Percentiles rank a stretch among this genome's conserved stretches.
Conservation (phyloP, 805 yeast genomes). For the Ogataea angusta region DNA sequence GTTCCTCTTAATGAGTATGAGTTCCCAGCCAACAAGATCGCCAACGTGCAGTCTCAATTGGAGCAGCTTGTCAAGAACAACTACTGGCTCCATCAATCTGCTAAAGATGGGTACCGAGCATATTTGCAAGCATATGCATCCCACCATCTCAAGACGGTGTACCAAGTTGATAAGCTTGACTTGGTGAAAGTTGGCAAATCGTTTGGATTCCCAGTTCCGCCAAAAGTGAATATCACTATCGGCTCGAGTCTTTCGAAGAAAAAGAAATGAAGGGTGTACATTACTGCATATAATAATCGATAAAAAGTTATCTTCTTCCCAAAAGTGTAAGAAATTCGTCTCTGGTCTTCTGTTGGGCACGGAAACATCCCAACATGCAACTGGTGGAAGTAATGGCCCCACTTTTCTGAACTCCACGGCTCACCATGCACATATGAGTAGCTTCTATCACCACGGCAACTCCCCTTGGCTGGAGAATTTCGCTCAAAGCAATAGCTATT, state of each 20-base stretch:
- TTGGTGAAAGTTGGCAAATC: slow-evolving; percentile 92
- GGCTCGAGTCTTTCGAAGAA: slow-evolving; percentile 65
- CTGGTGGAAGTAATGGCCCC: slow-evolving; percentile 93
- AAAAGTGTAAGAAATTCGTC: slow-evolving; percentile 89
- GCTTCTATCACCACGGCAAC: slow-evolving; percentile 99
- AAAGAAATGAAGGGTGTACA: slow-evolving; percentile 10
- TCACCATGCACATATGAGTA: slow-evolving; percentile 98
- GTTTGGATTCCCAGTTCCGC: slow-evolving; percentile 93
- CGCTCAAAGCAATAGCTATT: slow-evolving; percentile 92
- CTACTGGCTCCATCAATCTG: slow-evolving; percentile 91
- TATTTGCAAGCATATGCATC: slow-evolving; percentile 97
- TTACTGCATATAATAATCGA: slow-evolving; percentile 12
- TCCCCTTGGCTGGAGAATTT: slow-evolving; percentile 89
- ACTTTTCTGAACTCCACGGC: slow-evolving; percentile 94
- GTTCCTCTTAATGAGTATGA: slow-evolving; percentile 97
- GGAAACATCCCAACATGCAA: slow-evolving; percentile 95
- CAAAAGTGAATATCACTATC: slow-evolving; percentile 92
- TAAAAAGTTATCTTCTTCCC: slow-evolving; percentile 41
- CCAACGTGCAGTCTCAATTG: slow-evolving; percentile 92
- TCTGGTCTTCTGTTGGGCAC: slow-evolving; percentile 90
- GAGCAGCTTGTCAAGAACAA: slow-evolving; percentile 88
- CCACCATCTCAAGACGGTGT: slow-evolving; percentile 93
- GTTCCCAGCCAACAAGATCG: slow-evolving; percentile 90
- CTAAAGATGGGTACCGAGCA: slow-evolving; percentile 96
- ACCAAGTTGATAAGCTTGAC: slow-evolving; percentile 93